Conservation (phyloP, 192 early-diverging fungal genomes). For the Coemansia sp. region DNA sequence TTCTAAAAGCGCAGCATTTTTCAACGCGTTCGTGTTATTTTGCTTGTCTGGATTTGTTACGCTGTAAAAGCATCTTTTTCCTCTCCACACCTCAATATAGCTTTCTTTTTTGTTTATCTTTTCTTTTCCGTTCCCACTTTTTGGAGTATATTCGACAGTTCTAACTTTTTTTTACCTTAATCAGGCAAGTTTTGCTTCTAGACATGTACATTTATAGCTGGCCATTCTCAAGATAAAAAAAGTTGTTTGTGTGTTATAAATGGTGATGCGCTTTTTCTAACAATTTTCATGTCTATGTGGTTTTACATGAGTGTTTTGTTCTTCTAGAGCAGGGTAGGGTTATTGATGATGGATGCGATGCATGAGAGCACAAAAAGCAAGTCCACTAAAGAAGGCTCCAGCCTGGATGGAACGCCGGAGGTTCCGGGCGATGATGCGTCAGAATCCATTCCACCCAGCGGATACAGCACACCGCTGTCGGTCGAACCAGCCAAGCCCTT, state of each 20-base stretch:
- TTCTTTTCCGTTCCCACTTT: neutral
- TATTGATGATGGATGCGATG: constrained; percentile 6
- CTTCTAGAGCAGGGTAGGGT: neutral
- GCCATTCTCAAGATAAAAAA: too few relatives aligned
- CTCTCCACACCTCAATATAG: neutral
- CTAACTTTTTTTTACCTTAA: neutral
- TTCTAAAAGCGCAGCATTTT: neutral
- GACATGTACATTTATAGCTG: too few relatives aligned
- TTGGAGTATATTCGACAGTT: neutral
- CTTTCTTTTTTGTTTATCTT: neutral
- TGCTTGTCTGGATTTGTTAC: neutral
- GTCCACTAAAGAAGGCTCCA: neutral
- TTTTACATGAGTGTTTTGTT: too few relatives aligned
- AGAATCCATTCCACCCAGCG: constrained; percentile 49
- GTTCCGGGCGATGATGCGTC: constrained; percentile 28
- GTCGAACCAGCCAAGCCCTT: constrained; percentile 40
- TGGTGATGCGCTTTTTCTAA: too few relatives aligned
- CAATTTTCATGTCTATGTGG: too few relatives aligned
- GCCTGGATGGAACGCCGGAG: neutral
- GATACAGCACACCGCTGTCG: constrained; percentile 44
- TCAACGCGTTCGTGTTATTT: neutral
- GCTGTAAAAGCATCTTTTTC: neutral
- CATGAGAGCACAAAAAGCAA: neutral
- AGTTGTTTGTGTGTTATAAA: too few relatives aligned
- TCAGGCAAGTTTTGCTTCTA: too few relatives aligned